These are phyloP conservation scores for Vicia villosa DNA, from an alignment of 306 rosid species.

Conservation along the genomic window DNA sequence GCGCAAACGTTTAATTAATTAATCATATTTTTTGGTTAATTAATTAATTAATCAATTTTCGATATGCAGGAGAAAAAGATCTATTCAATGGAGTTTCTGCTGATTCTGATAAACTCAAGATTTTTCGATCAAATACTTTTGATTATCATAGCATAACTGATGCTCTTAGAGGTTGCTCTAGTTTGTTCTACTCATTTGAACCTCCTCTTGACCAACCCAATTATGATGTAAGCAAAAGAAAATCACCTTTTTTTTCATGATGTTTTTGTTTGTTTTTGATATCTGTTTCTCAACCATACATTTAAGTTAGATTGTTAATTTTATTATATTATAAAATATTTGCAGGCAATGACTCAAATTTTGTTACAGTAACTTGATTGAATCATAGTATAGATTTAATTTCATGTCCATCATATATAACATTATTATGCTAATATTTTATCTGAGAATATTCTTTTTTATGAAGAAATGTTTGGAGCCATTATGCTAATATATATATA, in stretches of 20 bases:
- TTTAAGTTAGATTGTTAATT: not conserved
- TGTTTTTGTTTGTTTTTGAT: not conserved
- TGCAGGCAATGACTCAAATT: not conserved
- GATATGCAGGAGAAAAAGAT: constrained; percentile 40
- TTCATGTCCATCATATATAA: not conserved
- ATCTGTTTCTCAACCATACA: not conserved
- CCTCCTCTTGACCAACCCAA: constrained; percentile 67
- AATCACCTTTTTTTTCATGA: not conserved
- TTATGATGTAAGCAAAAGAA: constrained; percentile 58
- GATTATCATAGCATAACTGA: constrained; percentile 80
- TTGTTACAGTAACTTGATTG: constrained; percentile 3
- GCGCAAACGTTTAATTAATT: constrained; percentile 45
- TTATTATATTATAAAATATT: constrained; percentile 1
- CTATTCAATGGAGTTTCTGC: constrained; percentile 41
- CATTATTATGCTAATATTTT: not conserved
- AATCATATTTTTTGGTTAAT: not conserved
- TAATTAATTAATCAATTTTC: not conserved
- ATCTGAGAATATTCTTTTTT: not conserved
- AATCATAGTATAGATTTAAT: not conserved
- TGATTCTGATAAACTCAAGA: constrained; percentile 54
- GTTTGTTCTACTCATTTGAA: constrained; percentile 81
- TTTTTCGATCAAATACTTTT: constrained; percentile 74
- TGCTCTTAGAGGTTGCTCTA: constrained; percentile 78
- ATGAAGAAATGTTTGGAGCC: no score
- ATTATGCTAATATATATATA: no score